These are phyloP conservation scores for Umbelopsis vinacea DNA, from an alignment of 192 early-diverging fungal species.

Conservation along the genomic window DNA sequence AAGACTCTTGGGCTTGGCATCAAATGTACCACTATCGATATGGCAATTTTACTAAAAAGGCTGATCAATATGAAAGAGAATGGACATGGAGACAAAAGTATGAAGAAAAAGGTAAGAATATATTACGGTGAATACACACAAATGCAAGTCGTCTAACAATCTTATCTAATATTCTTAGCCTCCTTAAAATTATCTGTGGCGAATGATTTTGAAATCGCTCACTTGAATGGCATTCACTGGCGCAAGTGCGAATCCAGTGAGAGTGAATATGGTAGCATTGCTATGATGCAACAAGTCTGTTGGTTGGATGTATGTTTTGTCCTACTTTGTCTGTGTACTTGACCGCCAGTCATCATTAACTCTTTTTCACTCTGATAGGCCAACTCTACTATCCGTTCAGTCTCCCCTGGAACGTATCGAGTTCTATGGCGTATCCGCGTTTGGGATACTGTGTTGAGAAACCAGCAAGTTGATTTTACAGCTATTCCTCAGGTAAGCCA, in stretches of 20 bases:
- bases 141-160: neutral
- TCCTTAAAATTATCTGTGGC: constrained; percentile 11
- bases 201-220: constrained; percentile 15
- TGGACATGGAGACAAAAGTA: constrained; percentile 12
- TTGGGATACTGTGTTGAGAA: constrained; percentile 11
- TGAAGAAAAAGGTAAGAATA: constrained; percentile 16
- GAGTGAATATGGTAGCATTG: constrained; percentile 19
- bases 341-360: neutral
- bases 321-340: neutral
- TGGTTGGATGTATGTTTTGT: neutral
- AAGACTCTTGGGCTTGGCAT: neutral
- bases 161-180: neutral
- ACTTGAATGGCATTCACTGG: constrained; percentile 12
- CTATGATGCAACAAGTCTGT: constrained; percentile 19
- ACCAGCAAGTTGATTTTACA: constrained; percentile 9
- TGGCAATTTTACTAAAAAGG: neutral
- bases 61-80: neutral
- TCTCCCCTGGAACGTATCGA: constrained; percentile 1
- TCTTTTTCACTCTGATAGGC: neutral
- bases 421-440: constrained; percentile 3
- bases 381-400: neutral
- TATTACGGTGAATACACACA: no score
- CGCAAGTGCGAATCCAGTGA: constrained; percentile 5
- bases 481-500: neutral
- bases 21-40: constrained; percentile 1